A percentile compares a stretch with the other conserved stretches of the same genome.
These are phyloP conservation scores for Yarrowia sp. DNA, from an alignment of 805 yeast species.

Conservation along the genomic window DNA sequence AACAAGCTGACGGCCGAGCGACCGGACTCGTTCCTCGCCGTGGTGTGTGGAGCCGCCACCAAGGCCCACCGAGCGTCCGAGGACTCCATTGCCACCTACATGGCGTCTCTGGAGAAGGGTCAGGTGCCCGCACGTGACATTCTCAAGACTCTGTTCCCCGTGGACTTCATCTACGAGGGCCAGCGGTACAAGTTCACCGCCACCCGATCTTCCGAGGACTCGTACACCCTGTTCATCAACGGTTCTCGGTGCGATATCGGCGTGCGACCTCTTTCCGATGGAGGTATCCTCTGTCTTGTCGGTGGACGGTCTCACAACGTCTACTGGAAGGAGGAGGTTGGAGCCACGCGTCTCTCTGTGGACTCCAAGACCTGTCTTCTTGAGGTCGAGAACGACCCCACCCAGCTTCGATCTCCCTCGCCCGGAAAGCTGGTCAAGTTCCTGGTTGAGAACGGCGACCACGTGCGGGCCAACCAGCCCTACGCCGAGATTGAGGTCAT, in stretches of 20 bases:
- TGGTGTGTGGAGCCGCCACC: slow-evolving; percentile 97
- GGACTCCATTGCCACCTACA: slow-evolving; percentile 71
- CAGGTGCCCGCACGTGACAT: slow-evolving; percentile 87
- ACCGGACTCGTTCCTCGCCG: slow-evolving; percentile 90
- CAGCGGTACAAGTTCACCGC: slow-evolving; percentile 93
- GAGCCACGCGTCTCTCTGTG: slow-evolving; percentile 92
- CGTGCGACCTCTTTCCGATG: slow-evolving; percentile 89
- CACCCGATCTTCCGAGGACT: slow-evolving; percentile 86
- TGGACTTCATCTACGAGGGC: slow-evolving; percentile 96
- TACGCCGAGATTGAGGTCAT: slow-evolving; percentile 99
- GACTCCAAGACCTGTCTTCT: slow-evolving; percentile 93
- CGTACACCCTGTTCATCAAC: slow-evolving; percentile 87
- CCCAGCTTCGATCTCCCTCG: slow-evolving; percentile 97
- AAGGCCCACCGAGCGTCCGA: slow-evolving; percentile 85
- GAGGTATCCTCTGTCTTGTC: slow-evolving; percentile 85
- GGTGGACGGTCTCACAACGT: slow-evolving; percentile 95
- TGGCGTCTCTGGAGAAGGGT: slow-evolving; percentile 85
- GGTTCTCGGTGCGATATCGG: slow-evolving; percentile 91
- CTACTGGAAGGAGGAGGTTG: slow-evolving; percentile 97
- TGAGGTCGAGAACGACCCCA: slow-evolving; percentile 97
- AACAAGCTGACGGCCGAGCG: slow-evolving; percentile 95
- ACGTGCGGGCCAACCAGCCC: slow-evolving; percentile 86
- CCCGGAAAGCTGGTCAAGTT: slow-evolving; percentile 97
- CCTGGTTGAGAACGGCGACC: slow-evolving; percentile 95
- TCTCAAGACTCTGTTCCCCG: slow-evolving; percentile 85